Evolutionary conservation across 306 rosid genomes (phyloP), one percentile per base, ranked within the genome.

Genomic region (Acmispon strigosus): DNA sequence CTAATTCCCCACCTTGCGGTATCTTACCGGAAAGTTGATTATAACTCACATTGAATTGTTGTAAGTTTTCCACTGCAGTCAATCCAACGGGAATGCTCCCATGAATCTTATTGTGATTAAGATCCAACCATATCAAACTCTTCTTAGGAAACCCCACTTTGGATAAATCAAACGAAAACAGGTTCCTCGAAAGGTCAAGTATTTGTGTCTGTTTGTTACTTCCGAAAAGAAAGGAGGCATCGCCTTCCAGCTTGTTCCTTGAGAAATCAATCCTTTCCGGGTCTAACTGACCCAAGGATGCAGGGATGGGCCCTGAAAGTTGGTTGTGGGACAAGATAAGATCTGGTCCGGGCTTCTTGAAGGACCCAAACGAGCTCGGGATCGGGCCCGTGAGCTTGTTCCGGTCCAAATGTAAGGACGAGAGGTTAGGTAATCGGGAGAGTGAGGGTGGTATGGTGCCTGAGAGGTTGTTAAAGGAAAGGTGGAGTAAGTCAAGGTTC

Each of bases 241-340:
- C 96, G 0, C 98, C 96, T 74, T 71, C 67, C 0, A 92, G 85
- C 83, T 54, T 87, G 89, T 92, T 92, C 2, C 95, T 74, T 0
- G 91, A 86, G 7, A 92, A 66, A 18, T 87, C 85, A 10, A 89
- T 16, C 2, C 11, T 2, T 6, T 83, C 92, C 41, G 89, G 83
- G 66, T 83, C 42, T 50, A 70, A 3, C 7, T 79, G 58, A 4
- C 66, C 83, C 2, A 92, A 27, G 12, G 90, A 81, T 10, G 57
- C 13, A 0, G 98, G 96, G 32, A 92, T 86, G 18, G 32, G 50
- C 16, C 87, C 91, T 0, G 88, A 70, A 32, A 89, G 85, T 36
- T 77, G 75, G 76, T 87, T 86, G 80, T 80, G 85, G 4, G 92
- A 85, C 1, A 84, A 78, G 36, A 15, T 11, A 1, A 89, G 44